phyloP scores from a whole-genome alignment of 2,329 filamentous ascomycete species.

The Phoma sp. region DNA sequence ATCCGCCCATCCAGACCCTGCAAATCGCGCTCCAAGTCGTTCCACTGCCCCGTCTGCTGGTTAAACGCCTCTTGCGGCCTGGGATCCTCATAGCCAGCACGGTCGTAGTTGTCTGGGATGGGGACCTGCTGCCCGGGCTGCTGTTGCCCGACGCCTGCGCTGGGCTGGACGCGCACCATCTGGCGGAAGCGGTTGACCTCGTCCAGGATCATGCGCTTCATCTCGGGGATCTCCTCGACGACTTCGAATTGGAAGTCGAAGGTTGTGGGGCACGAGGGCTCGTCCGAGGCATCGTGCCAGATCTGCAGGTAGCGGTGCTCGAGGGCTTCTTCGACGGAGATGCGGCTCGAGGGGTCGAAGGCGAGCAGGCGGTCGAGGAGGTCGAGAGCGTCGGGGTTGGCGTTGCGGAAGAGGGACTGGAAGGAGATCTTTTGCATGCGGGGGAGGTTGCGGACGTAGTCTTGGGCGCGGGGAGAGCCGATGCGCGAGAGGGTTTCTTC shows the following conservation, averaged over 20 bases:
- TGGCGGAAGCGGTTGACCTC: constrained; percentile 88
- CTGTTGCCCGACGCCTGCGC: constrained; percentile 40
- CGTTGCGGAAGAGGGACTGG: constrained; percentile 85
- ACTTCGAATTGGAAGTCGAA: constrained; percentile 99
- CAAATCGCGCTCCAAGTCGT: constrained; percentile 56
- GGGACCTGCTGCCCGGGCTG: constrained; percentile 61
- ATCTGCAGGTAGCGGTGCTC: constrained; percentile 97
- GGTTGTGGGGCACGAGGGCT: constrained; percentile 89
- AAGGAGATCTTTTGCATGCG: constrained; percentile 95
- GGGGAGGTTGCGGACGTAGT: constrained; percentile 96
- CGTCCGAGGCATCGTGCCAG: constrained; percentile 97
- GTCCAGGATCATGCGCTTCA: constrained; percentile 97
- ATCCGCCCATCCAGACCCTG: constrained; percentile 53
- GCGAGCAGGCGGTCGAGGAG: constrained; percentile 96
- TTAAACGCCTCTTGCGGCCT: constrained; percentile 64
- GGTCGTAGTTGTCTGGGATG: constrained; percentile 67
- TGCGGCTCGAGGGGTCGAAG: constrained; percentile 92
- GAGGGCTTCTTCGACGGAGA: constrained; percentile 92
- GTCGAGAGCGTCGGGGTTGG: constrained; percentile 94
- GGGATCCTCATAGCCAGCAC: constrained; percentile 67
- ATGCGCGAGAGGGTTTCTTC: constrained; percentile 94
- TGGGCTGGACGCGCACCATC: constrained; percentile 55
- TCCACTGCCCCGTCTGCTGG: constrained; percentile 48
- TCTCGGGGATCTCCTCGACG: constrained; percentile 92
- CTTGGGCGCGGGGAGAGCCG: constrained; percentile 92